Conservation (phyloP, 495 filamentous ascomycete species). For the Daldinia grandis region DNA sequence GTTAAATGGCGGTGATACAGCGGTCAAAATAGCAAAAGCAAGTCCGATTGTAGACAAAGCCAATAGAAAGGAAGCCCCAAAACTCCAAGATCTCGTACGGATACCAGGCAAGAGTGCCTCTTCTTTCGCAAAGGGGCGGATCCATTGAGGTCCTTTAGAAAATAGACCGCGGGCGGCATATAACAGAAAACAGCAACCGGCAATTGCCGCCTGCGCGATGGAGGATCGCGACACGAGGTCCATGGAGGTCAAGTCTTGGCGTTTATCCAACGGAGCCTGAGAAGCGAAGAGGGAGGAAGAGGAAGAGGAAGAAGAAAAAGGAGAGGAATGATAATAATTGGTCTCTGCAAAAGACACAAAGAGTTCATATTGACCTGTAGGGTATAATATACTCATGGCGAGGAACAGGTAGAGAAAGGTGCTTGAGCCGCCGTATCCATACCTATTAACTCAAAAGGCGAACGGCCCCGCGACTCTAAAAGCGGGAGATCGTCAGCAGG, state of each 20-base stretch:
- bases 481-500: constrained; percentile 14
- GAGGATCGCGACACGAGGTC: constrained; percentile 27
- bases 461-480: constrained; percentile 16
- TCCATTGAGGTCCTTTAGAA: constrained; percentile 45
- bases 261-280: not conserved
- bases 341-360: constrained; percentile 22
- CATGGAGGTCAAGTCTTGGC: constrained; percentile 28
- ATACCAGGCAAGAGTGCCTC: constrained; percentile 15
- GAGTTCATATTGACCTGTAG: constrained; percentile 30
- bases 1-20: constrained; percentile 31
- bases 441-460: constrained; percentile 8
- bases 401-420: not conserved
- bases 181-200: constrained; percentile 34
- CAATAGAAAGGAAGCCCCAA: constrained; percentile 39
- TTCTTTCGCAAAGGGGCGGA: constrained; percentile 45
- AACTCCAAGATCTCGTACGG: constrained; percentile 32
- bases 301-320: too few species aligned
- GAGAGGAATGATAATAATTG: too few species aligned
- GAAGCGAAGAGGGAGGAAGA: constrained; percentile 14
- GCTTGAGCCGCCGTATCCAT: constrained; percentile 17
- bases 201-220: constrained; percentile 41
- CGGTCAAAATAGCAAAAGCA: constrained; percentile 33
- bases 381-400: constrained; percentile 31
- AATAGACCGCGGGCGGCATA: constrained; percentile 32
- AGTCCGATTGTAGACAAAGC: constrained; percentile 37